Evolutionary conservation across 495 filamentous ascomycete genomes (phyloP), one percentile per base, ranked within the genome.

Genomic region (Cenococcum geophilum): DNA sequence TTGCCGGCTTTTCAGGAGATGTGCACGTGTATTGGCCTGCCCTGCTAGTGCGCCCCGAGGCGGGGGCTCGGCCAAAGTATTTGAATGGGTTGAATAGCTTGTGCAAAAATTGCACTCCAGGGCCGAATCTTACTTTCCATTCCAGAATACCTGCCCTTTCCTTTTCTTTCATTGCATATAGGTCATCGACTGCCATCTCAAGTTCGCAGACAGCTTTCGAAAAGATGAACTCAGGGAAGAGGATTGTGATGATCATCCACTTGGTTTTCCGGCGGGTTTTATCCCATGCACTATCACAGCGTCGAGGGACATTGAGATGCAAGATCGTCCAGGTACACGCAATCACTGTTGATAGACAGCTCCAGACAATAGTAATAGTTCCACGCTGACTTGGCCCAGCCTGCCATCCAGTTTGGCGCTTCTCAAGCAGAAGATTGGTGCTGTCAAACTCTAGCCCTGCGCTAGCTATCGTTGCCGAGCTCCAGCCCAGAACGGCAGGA

Each of bases 231-330:
- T 64, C 56, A 0, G 62, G 62, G 23, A 64, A 56, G 1, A 59
- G 20, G 27, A 60, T 42, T 35, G 48, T 60, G 8, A 56, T n/a
- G 35, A 53, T 43, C 62, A 64, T 64, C 62, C 62, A 64, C 32
- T 59, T 64, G 32, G 22, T 34, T 36, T 63, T 63, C 9, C 61
- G 45, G 9, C 37, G 0, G 1, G 47, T 1, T 21, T 8, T 53
- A 0, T 9, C 10, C 45, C 56, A 55, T 16, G 5, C 6, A 14
- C 40, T n/a, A 23, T 48, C 57, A 1, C 27, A 4, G 0, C 3
- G 50, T 9, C 20, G 14, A 25, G 62, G 62, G 14, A 63, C 48
- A 45, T 63, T 63, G 34, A 63, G 61, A 48, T 58, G 61, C 1
- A 63, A 22, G 36, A 48, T 36, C 4, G 61, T 63, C 59, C 61